phyloP scores from a whole-genome alignment of 225 moss, liverwort and hornwort species.

The Pleurozium schreberi region DNA sequence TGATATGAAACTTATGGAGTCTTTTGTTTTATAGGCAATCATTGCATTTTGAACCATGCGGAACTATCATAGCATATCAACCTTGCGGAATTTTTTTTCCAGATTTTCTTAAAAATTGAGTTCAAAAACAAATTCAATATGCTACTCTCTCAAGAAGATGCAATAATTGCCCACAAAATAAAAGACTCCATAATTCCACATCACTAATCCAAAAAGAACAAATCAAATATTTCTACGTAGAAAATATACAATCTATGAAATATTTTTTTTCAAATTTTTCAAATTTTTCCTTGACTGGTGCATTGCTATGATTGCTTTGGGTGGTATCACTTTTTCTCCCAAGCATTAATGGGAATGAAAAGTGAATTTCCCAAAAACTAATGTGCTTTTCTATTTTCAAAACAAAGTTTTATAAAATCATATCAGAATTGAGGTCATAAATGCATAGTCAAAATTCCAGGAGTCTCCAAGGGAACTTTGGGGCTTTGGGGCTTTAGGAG shows the following conservation, averaged over 20 bases:
- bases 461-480: rapidly evolving
- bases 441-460: rapidly evolving
- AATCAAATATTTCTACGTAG: background rate
- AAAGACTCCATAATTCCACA: too few species aligned
- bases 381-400: background rate
- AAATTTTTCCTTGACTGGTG: too few species aligned
- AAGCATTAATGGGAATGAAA: rapidly evolving
- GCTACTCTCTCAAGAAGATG: background rate
- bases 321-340: background rate
- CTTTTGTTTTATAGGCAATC: too few species aligned
- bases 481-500: background rate
- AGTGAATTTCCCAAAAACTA: rapidly evolving
- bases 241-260: background rate
- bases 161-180: too few species aligned
- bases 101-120: background rate
- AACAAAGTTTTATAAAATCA: background rate
- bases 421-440: background rate
- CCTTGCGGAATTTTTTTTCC: rapidly evolving
- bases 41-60: too few species aligned
- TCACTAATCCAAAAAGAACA: too few species aligned
- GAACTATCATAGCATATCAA: too few species aligned
- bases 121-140: background rate
- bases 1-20: too few species aligned
- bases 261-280: too few species aligned
- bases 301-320: too few species aligned